These are phyloP conservation scores for Metarhizium rileyi DNA, from an alignment of 2,329 filamentous ascomycete genomes.

Conservation along the genomic window DNA sequence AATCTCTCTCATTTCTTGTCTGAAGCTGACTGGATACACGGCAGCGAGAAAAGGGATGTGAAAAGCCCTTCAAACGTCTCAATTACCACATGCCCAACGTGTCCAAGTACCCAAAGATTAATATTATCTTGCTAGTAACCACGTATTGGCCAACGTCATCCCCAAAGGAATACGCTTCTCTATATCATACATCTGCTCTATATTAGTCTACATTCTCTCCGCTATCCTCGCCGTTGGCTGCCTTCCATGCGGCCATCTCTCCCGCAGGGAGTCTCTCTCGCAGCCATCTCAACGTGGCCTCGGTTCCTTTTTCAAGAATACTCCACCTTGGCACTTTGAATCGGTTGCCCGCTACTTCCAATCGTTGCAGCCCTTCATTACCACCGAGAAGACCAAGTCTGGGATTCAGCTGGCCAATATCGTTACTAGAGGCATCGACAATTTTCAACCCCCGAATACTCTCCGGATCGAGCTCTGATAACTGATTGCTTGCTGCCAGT, in stretches of 20 bases:
- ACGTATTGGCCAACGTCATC: not conserved
- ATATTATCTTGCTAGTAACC: not conserved
- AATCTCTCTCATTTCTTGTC: too few species aligned
- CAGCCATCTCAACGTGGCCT: constrained; percentile 73
- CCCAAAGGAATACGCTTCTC: not conserved
- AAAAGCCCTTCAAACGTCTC: not conserved
- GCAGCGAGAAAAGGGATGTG: not conserved
- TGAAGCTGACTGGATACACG: too few species aligned
- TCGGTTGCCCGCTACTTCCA: constrained; percentile 76
- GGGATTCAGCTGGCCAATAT: constrained; percentile 72
- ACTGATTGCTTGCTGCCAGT: constrained; percentile 68
- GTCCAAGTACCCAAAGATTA: not conserved
- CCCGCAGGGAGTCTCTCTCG: constrained; percentile 61
- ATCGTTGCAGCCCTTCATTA: constrained; percentile 44
- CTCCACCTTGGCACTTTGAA: constrained; percentile 83
- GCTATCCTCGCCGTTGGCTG: constrained; percentile 30
- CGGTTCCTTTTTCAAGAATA: constrained; percentile 77
- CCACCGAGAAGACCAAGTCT: constrained; percentile 69
- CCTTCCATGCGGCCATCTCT: constrained; percentile 48
- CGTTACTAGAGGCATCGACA: constrained; percentile 76
- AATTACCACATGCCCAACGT: not conserved
- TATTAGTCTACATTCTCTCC: constrained; percentile 13
- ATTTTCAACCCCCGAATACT: constrained; percentile 63
- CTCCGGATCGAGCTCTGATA: constrained; percentile 63
- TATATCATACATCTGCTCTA: not conserved